Percentiles rank a stretch among this genome's conserved stretches.
Evolutionary conservation across 495 filamentous ascomycete genomes (phyloP).

Genomic region (Elaphomyces granulatus): DNA sequence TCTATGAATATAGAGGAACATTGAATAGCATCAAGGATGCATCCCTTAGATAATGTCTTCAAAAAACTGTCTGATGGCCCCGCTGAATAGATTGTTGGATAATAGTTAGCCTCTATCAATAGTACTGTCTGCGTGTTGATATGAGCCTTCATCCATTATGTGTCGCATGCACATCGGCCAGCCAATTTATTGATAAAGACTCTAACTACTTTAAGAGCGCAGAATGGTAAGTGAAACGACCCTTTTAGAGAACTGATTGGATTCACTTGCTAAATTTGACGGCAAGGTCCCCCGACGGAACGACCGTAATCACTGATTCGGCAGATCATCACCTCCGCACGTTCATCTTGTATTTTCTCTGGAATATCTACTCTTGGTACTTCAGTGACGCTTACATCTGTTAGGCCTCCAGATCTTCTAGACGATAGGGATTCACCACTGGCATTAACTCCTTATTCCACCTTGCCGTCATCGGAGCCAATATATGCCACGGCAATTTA

Average conservation of each 20-base stretch:
- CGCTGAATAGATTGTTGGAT: no score
- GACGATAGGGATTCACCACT: slow-evolving; percentile 33
- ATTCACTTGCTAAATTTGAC: neutral
- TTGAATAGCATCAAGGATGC: no score
- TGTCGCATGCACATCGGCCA: no score
- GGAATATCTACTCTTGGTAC: neutral
- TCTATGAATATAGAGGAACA: no score
- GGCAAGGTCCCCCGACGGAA: slow-evolving; percentile 67
- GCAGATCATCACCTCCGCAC: slow-evolving; percentile 52
- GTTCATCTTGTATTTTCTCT: slow-evolving; percentile 46
- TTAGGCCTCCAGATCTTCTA: slow-evolving; percentile 52
- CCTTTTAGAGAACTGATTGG: neutral
- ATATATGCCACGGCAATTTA: slow-evolving; percentile 56
- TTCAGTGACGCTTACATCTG: neutral
- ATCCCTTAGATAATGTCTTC: no score
- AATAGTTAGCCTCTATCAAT: no score
- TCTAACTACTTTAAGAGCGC: slow-evolving; percentile 43
- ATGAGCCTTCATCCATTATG: no score
- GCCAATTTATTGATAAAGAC: no score
- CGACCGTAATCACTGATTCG: slow-evolving; percentile 59
- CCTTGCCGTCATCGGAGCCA: slow-evolving; percentile 47
- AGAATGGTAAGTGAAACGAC: slow-evolving; percentile 35
- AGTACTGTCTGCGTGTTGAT: no score
- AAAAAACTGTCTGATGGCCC: no score
- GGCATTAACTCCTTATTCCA: slow-evolving; percentile 44